Conservation (phyloP, 495 filamentous ascomycete species). For the Penicillium angulare region DNA sequence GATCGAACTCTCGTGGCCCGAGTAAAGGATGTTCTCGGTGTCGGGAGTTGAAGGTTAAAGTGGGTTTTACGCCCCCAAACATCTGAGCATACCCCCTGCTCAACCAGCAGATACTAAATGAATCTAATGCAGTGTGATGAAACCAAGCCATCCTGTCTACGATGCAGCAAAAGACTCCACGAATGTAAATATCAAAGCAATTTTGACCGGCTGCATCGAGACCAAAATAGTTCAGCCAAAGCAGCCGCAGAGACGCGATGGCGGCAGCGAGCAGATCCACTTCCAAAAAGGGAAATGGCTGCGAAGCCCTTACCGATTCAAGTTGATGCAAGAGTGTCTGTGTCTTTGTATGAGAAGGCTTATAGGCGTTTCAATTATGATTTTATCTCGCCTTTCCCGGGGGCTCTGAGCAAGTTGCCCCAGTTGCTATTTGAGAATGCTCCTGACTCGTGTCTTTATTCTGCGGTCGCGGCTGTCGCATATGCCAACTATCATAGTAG, state of each 20-base stretch:
- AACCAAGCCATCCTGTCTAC: constrained; percentile 1
- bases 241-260: constrained; percentile 7
- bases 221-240: constrained; percentile 12
- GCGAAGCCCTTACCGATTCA: neutral
- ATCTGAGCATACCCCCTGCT: too few relatives aligned
- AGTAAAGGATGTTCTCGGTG: constrained; percentile 13
- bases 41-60: constrained; percentile 6
- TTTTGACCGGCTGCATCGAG: constrained; percentile 11
- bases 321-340: neutral
- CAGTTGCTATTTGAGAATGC: neutral
- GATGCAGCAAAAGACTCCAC: constrained; percentile 2
- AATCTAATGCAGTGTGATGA: constrained; percentile 6
- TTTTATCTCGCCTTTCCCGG: constrained; percentile 6
- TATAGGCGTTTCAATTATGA: constrained; percentile 14
- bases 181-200: constrained; percentile 6
- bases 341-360: constrained; percentile 2
- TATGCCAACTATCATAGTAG: constrained; percentile 12
- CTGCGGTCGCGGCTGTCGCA: constrained; percentile 4
- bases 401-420: neutral
- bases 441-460: constrained; percentile 6
- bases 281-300: neutral
- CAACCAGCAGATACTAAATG: too few relatives aligned
- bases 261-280: constrained; percentile 9
- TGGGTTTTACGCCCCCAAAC: too few relatives aligned
- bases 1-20: constrained; percentile 10